Evolutionary conservation across 2,329 filamentous ascomycete species (phyloP).

Genomic region (Leptographium galeiforme): DNA sequence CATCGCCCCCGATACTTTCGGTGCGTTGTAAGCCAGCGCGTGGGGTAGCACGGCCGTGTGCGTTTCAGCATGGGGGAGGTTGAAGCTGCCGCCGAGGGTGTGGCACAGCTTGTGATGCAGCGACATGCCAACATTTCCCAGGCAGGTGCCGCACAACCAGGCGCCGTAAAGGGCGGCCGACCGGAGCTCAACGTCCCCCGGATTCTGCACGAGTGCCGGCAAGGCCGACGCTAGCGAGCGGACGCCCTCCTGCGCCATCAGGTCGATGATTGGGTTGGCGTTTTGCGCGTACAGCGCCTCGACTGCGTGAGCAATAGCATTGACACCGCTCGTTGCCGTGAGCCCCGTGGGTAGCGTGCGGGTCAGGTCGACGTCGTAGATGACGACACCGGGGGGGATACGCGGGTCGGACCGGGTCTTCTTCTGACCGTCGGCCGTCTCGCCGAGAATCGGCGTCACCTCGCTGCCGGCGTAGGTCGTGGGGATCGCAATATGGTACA

Average conservation of each 20-base stretch:
- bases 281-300: constrained; percentile 51
- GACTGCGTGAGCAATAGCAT: constrained; percentile 53
- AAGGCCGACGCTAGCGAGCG: constrained; percentile 38
- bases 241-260: constrained; percentile 45
- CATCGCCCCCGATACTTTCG: constrained; percentile 38
- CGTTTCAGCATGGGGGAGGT: constrained; percentile 51
- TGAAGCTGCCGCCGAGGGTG: constrained; percentile 48
- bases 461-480: constrained; percentile 50
- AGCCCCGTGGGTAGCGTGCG: constrained; percentile 39
- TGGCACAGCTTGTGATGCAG: constrained; percentile 58
- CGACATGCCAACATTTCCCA: constrained; percentile 47
- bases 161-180: constrained; percentile 45
- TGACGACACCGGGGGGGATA: constrained; percentile 46
- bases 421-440: constrained; percentile 45
- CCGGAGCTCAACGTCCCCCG: constrained; percentile 26
- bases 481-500: constrained; percentile 25
- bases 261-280: constrained; percentile 43
- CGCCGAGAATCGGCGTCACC: constrained; percentile 51
- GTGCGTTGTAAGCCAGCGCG: constrained; percentile 48
- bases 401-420: constrained; percentile 42
- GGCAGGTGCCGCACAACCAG: constrained; percentile 49
- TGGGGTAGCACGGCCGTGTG: constrained; percentile 51
- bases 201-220: constrained; percentile 34
- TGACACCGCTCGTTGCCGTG: constrained; percentile 46
- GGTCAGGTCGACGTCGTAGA: constrained; percentile 52